Base-by-base conservation (phyloP, 75 land plant species). In the Selaginella tamariscina region DNA sequence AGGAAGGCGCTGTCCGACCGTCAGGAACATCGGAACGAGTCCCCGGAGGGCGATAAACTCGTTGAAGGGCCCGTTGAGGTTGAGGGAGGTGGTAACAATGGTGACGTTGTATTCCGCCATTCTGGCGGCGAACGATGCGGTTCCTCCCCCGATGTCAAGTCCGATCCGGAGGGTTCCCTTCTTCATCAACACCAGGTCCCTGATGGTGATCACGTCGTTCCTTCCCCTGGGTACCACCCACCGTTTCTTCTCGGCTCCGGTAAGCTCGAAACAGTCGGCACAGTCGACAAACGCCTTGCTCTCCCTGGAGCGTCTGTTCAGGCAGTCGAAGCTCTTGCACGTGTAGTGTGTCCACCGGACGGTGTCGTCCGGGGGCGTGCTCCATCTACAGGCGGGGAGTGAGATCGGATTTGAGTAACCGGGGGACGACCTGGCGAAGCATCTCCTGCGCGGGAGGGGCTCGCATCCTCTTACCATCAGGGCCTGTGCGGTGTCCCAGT, bases 61-160 rank as follows among this genome's bases (percentile, higher is more conserved):
- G 26, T 59, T 59, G 26, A 59, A 59, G 21, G 62, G 62, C 21
- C 62, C 62, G 26, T 59, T 59, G 62, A 59, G 62, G 26, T 59
- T 59, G 62, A 59, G 62, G 9, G 62, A 23, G 62, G 62, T 59
- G 26, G 62, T 59, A n/a, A 59, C 26, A n/a, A 59, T 59, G 62
- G 62, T 59, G 21, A 59, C 62, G 26, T 59, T 59, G 62, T 27
- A 21, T 23, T 59, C 62, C 18, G 62, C 62, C 62, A 59, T 59
- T n/a, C 62, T 59, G 62, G 26, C 62, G 26, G 62, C 62, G 21
- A 59, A 59, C n/a, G 18, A 8, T 2, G 24, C 62, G 26, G 62
- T 59, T 5, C 62, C 62, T 2, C 62, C 62, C 8, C 62, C 62
- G 23, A 59, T 59, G 26, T 59, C 62, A 9, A 59, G 26, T n/a